Percentiles rank a stretch among this genome's conserved stretches.
Evolutionary conservation across 2,329 filamentous ascomycete species (phyloP).

Genomic region (Herpotrichia juniperi): DNA sequence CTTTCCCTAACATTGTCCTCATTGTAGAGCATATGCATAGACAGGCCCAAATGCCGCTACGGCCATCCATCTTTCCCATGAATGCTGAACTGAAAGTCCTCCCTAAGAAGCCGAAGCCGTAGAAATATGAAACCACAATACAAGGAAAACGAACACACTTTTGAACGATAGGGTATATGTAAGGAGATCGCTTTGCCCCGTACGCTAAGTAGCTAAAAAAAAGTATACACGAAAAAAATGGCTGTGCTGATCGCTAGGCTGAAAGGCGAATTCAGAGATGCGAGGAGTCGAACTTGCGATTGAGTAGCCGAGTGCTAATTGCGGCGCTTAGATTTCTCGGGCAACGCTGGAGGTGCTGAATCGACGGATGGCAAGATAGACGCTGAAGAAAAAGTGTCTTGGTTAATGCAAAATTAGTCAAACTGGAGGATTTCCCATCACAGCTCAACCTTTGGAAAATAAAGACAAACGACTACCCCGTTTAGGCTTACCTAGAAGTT

Average conservation of each 20-base stretch:
- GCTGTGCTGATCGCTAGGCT: neutral
- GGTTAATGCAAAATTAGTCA: neutral
- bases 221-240: neutral
- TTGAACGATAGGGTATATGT: neutral
- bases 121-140: neutral
- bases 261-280: neutral
- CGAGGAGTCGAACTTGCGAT: neutral
- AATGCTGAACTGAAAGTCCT: too few species aligned
- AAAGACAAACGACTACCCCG: neutral
- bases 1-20: too few species aligned
- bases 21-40: too few species aligned
- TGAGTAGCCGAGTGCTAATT: too few species aligned
- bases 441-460: neutral
- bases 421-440: neutral
- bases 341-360: neutral
- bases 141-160: neutral
- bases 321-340: neutral
- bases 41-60: too few species aligned
- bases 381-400: neutral
- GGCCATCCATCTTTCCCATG: too few species aligned
- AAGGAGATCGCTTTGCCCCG: neutral
- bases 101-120: too few species aligned
- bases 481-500: slow-evolving; percentile 29
- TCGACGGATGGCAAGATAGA: neutral
- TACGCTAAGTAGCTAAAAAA: neutral